Base-by-base conservation (phyloP, 1,139 yeast genomes). In the Taphrina deformans region DNA sequence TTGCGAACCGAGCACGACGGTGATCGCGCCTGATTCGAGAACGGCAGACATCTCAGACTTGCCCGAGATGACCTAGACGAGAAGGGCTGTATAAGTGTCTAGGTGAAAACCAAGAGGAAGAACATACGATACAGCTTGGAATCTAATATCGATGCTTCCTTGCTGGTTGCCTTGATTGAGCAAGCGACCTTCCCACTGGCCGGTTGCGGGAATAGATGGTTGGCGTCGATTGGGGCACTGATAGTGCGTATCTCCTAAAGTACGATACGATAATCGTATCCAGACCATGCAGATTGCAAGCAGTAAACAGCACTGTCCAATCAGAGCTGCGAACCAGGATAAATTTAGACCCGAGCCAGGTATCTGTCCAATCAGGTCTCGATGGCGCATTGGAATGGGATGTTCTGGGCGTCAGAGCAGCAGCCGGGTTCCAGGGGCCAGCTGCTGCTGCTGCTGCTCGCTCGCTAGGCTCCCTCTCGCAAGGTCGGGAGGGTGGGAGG, bases 1-100 rank as follows among this genome's bases (percentile, higher is more conserved):
- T 31, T 59, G 63, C 7, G 63, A 35, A 14, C 63, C 63, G 24
- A 59, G 56, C 27, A 59, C 63, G 35, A 59, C 63, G 14, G 63
- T 48, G 51, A 59, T 52, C 45, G 44, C 56, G 12, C 63, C 63
- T n/a, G 63, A 50, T 2, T 48, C 55, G 50, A 59, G 48, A 10
- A 9, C 24, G 26, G 24, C 27, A 2, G 48, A 21, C 48, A 44
- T 44, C 18, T 2, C 27, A 21, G 27, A 16, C 27, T 12, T 6
- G n/a, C 21, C 48, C 10, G 27, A 21, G 16, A 27, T 44, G 48
- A 44, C 48, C 48, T 23, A 44, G 48, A 44, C 26, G 27, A 7
- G 26, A 44, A 21, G 27, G 27, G n/a, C 7, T 10, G 27, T 21
- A 10, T 21, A 12, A 44, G n/a, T 44, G 48, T n/a, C 48, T 44